These are phyloP conservation scores for Fusarium transvaalense DNA, from an alignment of 2,329 filamentous ascomycete species.

Conservation along the genomic window DNA sequence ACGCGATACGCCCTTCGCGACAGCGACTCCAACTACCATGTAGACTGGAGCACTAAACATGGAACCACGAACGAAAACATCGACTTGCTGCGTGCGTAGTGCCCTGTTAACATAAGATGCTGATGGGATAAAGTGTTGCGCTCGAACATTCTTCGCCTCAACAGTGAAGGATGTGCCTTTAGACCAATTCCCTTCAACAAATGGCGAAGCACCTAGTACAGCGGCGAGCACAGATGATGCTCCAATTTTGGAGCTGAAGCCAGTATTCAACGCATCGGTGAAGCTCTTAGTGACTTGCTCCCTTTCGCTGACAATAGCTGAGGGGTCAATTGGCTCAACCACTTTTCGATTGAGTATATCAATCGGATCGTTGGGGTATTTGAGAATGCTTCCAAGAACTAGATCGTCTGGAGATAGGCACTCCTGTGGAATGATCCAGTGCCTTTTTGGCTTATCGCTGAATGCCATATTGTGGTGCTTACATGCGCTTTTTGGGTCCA, in stretches of 20 bases:
- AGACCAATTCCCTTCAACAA: constrained; percentile 18
- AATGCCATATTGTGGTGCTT: constrained; percentile 17
- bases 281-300: constrained; percentile 36
- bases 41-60: constrained; percentile 29
- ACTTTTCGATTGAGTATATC: constrained; percentile 27
- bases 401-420: constrained; percentile 23
- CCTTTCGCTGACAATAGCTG: constrained; percentile 15
- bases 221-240: constrained; percentile 31
- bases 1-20: constrained; percentile 20
- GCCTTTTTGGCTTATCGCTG: constrained; percentile 22
- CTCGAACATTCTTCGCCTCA: not conserved
- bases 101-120: not conserved
- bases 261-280: constrained; percentile 14
- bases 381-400: constrained; percentile 25
- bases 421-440: constrained; percentile 35
- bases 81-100: not conserved
- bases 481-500: not conserved
- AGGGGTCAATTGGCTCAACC: constrained; percentile 14
- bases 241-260: constrained; percentile 20
- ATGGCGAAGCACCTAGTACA: constrained; percentile 21
- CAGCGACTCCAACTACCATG: constrained; percentile 29
- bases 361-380: constrained; percentile 27
- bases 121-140: constrained; percentile 5
- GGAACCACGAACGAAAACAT: constrained; percentile 13
- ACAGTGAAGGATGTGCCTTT: not conserved